Evolutionary conservation across 163 green algal genomes (phyloP).

Genomic region (Prototheca wickerhamii): DNA sequence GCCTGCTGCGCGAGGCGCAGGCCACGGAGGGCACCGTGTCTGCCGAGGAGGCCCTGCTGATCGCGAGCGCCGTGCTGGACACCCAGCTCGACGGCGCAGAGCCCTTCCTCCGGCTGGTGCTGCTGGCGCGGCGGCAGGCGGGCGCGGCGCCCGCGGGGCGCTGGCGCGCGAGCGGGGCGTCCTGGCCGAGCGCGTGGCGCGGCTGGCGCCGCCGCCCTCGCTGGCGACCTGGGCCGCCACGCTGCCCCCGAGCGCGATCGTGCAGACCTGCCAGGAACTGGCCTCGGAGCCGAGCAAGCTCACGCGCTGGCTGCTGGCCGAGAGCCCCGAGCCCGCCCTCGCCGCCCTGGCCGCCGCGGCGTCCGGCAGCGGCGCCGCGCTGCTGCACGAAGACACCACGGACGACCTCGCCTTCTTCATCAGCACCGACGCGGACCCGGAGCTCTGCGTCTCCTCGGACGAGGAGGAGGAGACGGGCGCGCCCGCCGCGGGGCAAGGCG

Average conservation of each 20-base stretch:
- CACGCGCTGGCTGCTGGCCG: not conserved
- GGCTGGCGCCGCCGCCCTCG: not conserved
- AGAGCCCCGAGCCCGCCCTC: not conserved
- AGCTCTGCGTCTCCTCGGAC: not conserved
- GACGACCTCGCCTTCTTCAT: conserved; percentile 4
- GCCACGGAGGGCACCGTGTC: too few species aligned
- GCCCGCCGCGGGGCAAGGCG: too few species aligned
- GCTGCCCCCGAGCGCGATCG: not conserved
- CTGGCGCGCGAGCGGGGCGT: too few species aligned
- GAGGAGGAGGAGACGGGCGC: not conserved
- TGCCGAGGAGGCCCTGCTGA: too few species aligned
- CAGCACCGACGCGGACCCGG: not conserved
- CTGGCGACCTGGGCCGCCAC: not conserved
- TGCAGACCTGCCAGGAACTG: not conserved
- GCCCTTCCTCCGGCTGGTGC: too few species aligned
- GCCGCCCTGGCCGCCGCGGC: not conserved
- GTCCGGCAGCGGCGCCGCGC: not conserved
- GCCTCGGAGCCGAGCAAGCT: not conserved
- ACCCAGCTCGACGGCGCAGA: too few species aligned
- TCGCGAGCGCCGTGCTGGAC: too few species aligned
- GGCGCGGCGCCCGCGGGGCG: too few species aligned
- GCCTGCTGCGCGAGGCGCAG: too few species aligned
- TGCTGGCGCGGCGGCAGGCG: too few species aligned
- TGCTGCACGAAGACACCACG: not conserved
- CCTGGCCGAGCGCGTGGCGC: not conserved